phyloP scores from a whole-genome alignment of 2,329 filamentous ascomycete genomes.

The Elsinoe arachidis region DNA sequence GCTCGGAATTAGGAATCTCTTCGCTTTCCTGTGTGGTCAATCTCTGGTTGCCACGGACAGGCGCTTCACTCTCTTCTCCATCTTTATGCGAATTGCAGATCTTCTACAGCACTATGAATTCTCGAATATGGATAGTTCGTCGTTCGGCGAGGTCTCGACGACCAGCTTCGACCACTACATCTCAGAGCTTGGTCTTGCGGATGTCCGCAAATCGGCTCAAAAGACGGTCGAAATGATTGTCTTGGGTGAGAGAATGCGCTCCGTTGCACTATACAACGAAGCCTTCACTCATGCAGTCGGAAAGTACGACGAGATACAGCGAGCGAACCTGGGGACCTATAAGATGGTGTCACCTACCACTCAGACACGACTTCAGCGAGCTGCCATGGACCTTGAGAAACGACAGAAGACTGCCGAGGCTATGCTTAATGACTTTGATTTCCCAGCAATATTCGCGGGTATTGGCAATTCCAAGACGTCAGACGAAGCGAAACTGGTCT shows the following conservation, averaged over 20 bases:
- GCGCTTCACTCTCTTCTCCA: slow-evolving; percentile 47
- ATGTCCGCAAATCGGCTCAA: slow-evolving; percentile 73
- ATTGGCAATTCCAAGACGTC: slow-evolving; percentile 75
- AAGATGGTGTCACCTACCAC: slow-evolving; percentile 62
- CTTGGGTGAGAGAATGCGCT: slow-evolving; percentile 82
- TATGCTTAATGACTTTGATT: slow-evolving; percentile 81
- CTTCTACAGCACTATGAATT: slow-evolving; percentile 52
- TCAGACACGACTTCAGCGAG: slow-evolving; percentile 69
- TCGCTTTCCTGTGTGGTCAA: slow-evolving; percentile 55
- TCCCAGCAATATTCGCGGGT: slow-evolving; percentile 80
- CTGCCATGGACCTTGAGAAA: slow-evolving; percentile 68
- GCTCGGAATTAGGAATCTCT: slow-evolving; percentile 53
- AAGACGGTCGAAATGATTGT: slow-evolving; percentile 84
- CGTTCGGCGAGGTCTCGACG: slow-evolving; percentile 53
- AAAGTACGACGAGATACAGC: slow-evolving; percentile 66
- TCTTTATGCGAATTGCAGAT: slow-evolving; percentile 53
- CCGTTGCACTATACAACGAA: slow-evolving; percentile 74
- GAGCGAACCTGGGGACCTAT: slow-evolving; percentile 61
- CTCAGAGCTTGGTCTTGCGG: slow-evolving; percentile 65
- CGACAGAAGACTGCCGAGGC: slow-evolving; percentile 61
- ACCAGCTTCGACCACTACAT: slow-evolving; percentile 66
- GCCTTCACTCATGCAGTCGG: slow-evolving; percentile 87
- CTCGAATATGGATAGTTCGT: slow-evolving; percentile 53
- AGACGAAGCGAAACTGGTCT: slow-evolving; percentile 65
- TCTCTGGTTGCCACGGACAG: slow-evolving; percentile 51